A percentile compares a stretch with the other conserved stretches of the same genome.
These are phyloP conservation scores for Phytophthora macrochlamydospora DNA, from an alignment of 352 stramenopile species.

Conservation along the genomic window DNA sequence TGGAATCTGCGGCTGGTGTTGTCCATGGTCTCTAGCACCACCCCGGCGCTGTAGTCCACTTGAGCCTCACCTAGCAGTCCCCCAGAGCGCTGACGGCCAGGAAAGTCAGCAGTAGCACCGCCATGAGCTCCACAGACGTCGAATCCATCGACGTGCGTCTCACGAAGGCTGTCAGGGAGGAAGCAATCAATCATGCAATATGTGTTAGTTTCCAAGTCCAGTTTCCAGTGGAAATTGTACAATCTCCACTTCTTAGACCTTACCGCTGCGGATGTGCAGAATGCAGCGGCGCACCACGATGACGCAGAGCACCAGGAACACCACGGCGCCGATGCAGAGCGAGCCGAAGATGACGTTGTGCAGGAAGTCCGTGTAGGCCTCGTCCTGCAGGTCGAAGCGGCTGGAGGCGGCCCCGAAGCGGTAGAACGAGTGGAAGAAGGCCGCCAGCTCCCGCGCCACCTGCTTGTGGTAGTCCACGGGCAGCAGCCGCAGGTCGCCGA, in stretches of 20 bases:
- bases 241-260: neutral
- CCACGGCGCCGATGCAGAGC: slow-evolving; percentile 58
- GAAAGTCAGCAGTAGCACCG: slow-evolving; percentile 76
- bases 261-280: slow-evolving; percentile 72
- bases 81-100: slow-evolving; percentile 73
- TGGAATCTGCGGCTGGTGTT: slow-evolving; percentile 70
- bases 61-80: slow-evolving; percentile 79
- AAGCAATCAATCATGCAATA: slow-evolving; percentile 1
- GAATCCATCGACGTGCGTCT: slow-evolving; percentile 47
- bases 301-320: slow-evolving; percentile 70
- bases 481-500: slow-evolving; percentile 50
- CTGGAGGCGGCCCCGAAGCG: slow-evolving; percentile 62
- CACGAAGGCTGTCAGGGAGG: slow-evolving; percentile 40
- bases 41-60: slow-evolving; percentile 82
- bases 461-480: slow-evolving; percentile 75
- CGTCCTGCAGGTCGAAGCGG: slow-evolving; percentile 60
- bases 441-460: slow-evolving; percentile 62
- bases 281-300: slow-evolving; percentile 74
- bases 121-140: slow-evolving; percentile 66
- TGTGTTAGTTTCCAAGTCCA: too few species aligned
- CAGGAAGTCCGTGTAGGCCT: slow-evolving; percentile 64
- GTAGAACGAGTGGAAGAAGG: slow-evolving; percentile 86
- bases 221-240: neutral
- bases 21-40: slow-evolving; percentile 73
- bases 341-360: slow-evolving; percentile 76